Conservation (phyloP, 768 basidiomycete genomes). For the Mycena pura region DNA sequence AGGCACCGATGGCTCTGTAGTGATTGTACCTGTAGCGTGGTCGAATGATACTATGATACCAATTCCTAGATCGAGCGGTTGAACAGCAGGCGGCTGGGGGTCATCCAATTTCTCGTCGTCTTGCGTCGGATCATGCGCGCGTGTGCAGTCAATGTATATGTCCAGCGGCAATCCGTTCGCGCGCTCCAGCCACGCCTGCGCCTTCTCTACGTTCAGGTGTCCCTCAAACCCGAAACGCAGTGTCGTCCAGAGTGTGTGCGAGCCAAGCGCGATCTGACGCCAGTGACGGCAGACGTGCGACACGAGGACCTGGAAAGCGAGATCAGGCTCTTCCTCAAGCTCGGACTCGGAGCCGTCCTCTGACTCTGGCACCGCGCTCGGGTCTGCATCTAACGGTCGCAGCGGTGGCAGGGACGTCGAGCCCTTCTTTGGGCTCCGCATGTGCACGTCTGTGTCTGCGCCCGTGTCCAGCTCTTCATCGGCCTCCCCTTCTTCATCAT, state of each 20-base stretch:
- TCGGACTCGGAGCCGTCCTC: slow-evolving; percentile 24
- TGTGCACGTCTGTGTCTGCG: slow-evolving; percentile 20
- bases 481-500: slow-evolving; percentile 35
- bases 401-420: slow-evolving; percentile 17
- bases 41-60: slow-evolving; percentile 25
- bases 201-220: slow-evolving; percentile 50
- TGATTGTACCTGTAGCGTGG: slow-evolving; percentile 13
- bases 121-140: slow-evolving; percentile 31
- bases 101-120: slow-evolving; percentile 31
- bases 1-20: slow-evolving; percentile 7
- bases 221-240: slow-evolving; percentile 49
- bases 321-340: slow-evolving; percentile 14
- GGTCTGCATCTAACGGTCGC: neutral
- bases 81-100: neutral
- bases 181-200: slow-evolving; percentile 55
- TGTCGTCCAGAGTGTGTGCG: slow-evolving; percentile 62
- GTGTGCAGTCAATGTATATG: slow-evolving; percentile 55
- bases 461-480: slow-evolving; percentile 32
- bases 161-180: slow-evolving; percentile 61
- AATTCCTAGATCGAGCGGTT: slow-evolving; percentile 20
- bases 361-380: slow-evolving; percentile 27
- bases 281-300: slow-evolving; percentile 70
- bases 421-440: slow-evolving; percentile 18
- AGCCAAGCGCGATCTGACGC: slow-evolving; percentile 59
- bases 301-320: slow-evolving; percentile 46